phyloP scores from a whole-genome alignment of 2,329 filamentous ascomycete genomes.

The Sporothrix dimorphospora region DNA sequence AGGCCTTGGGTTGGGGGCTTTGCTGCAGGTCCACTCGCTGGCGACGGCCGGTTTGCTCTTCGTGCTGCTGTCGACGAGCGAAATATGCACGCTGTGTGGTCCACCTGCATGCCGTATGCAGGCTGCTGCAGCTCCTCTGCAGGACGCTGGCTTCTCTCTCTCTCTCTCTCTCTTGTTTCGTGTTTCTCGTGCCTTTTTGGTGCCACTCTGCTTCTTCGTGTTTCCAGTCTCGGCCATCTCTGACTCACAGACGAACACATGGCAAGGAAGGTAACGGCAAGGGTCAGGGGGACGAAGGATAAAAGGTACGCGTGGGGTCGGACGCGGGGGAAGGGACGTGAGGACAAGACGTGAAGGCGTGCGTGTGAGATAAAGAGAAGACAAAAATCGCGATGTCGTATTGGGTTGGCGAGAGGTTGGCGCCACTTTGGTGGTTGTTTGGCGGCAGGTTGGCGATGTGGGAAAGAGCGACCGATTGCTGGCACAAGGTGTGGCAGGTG shows the following conservation, averaged over 20 bases:
- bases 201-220: not conserved
- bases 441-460: slow-evolving; percentile 8
- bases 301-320: slow-evolving; percentile 8
- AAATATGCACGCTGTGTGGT: not conserved
- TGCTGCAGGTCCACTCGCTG: slow-evolving; percentile 34
- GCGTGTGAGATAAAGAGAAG: not conserved
- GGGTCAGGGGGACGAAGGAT: not conserved
- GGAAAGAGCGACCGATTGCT: not conserved
- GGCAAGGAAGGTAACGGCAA: slow-evolving; percentile 15
- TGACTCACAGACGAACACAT: slow-evolving; percentile 28
- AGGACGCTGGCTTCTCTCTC: not conserved
- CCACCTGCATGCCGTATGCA: not conserved
- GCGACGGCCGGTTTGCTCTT: slow-evolving; percentile 13
- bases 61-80: not conserved
- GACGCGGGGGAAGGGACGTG: slow-evolving; percentile 5
- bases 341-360: too few relatives aligned
- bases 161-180: not conserved
- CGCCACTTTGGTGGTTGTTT: slow-evolving; percentile 24
- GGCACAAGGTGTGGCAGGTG: not conserved
- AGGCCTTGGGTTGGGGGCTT: slow-evolving; percentile 23
- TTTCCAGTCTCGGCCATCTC: slow-evolving; percentile 13
- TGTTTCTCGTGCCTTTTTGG: not conserved
- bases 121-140: not conserved
- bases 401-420: slow-evolving; percentile 16
- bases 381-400: slow-evolving; percentile 8